A percentile compares a stretch with the other conserved stretches of the same genome.
phyloP scores from a whole-genome alignment of 2,329 filamentous ascomycete species.

The Blumeria hordei region DNA sequence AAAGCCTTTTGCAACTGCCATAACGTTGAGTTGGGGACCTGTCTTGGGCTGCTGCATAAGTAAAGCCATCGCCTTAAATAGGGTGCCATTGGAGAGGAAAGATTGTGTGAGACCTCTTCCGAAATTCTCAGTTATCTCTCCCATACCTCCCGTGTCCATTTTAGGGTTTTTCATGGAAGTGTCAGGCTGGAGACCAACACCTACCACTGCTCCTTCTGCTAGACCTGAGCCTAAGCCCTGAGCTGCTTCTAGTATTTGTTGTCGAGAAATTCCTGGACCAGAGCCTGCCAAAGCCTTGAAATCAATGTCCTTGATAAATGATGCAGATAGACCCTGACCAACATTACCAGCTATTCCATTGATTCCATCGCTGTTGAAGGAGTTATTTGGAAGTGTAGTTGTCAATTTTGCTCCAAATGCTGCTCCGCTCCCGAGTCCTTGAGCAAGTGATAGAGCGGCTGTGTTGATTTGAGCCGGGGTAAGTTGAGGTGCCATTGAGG shows the following conservation, averaged over 20 bases:
- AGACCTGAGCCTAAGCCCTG: conserved; percentile 5
- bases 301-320: conserved; percentile 2
- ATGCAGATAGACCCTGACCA: conserved; percentile 3
- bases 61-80: conserved; percentile 8
- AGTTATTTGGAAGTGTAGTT: background rate
- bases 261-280: background rate
- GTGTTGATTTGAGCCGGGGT: background rate
- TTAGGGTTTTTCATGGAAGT: background rate
- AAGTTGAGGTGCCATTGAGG: background rate
- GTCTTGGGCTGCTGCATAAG: background rate
- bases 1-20: conserved; percentile 16
- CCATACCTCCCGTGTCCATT: background rate
- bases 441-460: conserved; percentile 3
- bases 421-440: conserved; percentile 6
- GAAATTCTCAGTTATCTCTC: conserved; percentile 9
- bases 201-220: conserved; percentile 6
- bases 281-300: background rate
- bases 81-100: conserved; percentile 15
- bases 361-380: conserved; percentile 3
- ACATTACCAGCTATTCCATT: conserved; percentile 4
- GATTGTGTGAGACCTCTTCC: conserved; percentile 14
- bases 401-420: conserved; percentile 6
- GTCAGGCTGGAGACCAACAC: conserved; percentile 5
- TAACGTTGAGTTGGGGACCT: conserved; percentile 5
- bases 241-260: background rate